phyloP scores from a whole-genome alignment of 805 yeast genomes.

The Monosporozyma siamensis region DNA sequence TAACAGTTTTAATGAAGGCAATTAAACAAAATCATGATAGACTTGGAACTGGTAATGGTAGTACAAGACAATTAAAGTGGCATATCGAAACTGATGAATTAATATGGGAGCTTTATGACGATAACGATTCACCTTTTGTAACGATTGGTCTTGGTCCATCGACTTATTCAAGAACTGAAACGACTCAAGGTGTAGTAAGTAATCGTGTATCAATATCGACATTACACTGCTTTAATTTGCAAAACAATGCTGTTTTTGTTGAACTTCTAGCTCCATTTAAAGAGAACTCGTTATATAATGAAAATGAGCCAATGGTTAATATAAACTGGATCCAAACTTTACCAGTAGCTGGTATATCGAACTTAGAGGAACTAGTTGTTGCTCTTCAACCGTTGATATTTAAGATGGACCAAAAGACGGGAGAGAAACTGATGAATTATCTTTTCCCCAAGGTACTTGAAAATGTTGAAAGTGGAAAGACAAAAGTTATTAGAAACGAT shows the following conservation, averaged over 20 bases:
- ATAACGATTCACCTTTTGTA: constrained; percentile 38
- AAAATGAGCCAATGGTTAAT: constrained; percentile 31
- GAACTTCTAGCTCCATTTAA: constrained; percentile 42
- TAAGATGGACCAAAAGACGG: constrained; percentile 48
- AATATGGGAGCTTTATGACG: constrained; percentile 49
- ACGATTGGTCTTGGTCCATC: constrained; percentile 46
- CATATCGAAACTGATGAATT: constrained; percentile 44
- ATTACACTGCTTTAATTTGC: constrained; percentile 47
- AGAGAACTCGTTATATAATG: constrained; percentile 14
- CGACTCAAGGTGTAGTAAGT: constrained; percentile 43
- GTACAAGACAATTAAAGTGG: constrained; percentile 35
- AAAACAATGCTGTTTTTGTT: constrained; percentile 38
- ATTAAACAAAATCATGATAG: constrained; percentile 30
- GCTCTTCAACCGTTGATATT: constrained; percentile 45
- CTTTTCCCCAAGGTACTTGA: constrained; percentile 34
- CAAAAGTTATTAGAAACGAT: not conserved
- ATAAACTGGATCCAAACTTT: constrained; percentile 46
- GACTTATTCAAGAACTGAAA: constrained; percentile 39
- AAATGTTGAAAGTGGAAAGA: not conserved
- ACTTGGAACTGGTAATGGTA: constrained; percentile 16
- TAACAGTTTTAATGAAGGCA: constrained; percentile 37
- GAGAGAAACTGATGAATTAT: constrained; percentile 40
- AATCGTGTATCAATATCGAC: constrained; percentile 39
- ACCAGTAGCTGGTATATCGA: constrained; percentile 58
- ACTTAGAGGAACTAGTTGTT: constrained; percentile 42